These are phyloP conservation scores for Sporobolomyces phaffii DNA, from an alignment of 768 basidiomycete species.

Conservation along the genomic window DNA sequence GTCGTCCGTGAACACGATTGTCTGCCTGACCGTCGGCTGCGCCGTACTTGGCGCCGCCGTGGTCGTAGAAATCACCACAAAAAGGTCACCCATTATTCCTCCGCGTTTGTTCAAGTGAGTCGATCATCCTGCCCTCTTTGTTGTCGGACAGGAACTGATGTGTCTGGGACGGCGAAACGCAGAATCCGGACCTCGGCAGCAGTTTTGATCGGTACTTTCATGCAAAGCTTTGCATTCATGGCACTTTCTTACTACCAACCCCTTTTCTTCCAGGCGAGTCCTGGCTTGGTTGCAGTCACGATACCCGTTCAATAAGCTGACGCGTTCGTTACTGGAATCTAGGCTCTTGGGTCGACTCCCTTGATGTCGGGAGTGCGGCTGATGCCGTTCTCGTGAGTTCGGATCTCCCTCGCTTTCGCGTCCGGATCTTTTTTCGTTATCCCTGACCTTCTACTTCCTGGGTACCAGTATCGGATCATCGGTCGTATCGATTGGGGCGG, in stretches of 20 bases:
- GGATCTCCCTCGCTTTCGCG: neutral
- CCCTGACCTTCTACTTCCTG: neutral
- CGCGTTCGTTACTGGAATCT: no score
- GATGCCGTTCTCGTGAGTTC: conserved; percentile 38
- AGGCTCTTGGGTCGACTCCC: conserved; percentile 26
- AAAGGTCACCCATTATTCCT: conserved; percentile 47
- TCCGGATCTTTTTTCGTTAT: no score
- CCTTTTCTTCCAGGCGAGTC: conserved; percentile 36
- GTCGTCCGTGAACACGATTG: conserved; percentile 32
- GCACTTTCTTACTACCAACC: conserved; percentile 29
- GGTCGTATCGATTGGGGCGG: conserved; percentile 22
- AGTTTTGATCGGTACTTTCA: conserved; percentile 33
- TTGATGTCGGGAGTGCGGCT: conserved; percentile 36
- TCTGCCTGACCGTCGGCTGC: conserved; percentile 33
- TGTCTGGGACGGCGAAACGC: no score
- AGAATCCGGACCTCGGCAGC: conserved; percentile 36
- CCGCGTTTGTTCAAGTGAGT: conserved; percentile 45
- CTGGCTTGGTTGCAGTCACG: no score
- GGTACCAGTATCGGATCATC: conserved; percentile 42
- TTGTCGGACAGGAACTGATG: no score
- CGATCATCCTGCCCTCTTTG: neutral
- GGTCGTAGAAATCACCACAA: conserved; percentile 41
- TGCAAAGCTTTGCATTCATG: conserved; percentile 39
- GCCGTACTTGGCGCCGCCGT: conserved; percentile 40
- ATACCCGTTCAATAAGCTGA: no score